Base-by-base conservation (phyloP, 345 rosid species). In the Eucalyptus grandis region DNA sequence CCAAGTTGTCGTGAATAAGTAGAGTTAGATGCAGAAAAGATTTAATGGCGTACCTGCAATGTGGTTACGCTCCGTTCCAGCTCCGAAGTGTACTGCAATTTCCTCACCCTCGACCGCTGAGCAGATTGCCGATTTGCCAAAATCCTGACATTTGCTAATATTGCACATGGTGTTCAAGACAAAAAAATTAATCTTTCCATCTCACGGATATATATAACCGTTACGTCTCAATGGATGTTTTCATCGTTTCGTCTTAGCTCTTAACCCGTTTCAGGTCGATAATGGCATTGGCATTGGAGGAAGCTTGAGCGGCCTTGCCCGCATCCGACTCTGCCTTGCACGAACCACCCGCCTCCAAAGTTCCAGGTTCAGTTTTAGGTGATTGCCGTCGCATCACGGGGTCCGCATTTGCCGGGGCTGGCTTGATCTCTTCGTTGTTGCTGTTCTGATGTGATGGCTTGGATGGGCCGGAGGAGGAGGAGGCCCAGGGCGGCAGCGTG, bases 11-110 rank as follows among this genome's bases (percentile, higher is more conserved):
- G 7, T 37, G 11, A 37, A 37, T 37, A 37, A 37, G 46, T 5
- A 37, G 14, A 37, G 47, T 11, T 6, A 17, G 83, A 77, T 37
- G 83, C 83, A 6, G 83, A 77, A 37, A 77, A 37, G 19, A 51
- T 3, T 72, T 50, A 21, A 19, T 19, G 6, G 19, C 15, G 37
- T 88, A 93, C 96, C 94, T 94, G 97, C 69, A 96, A 92, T 26
- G 94, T 69, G 81, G 94, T 95, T 47, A 97, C 97, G 87, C 96
- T 95, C 34, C 95, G 91, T 95, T 96, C 97, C 49, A 93, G 97
- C 86, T 92, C 95, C 49, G 94, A 92, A 87, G 93, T 95, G 89
- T 96, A 93, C 89, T 94, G 95, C 82, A 94, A 86, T 89, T 94
- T 94, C 88, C 95, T 94, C 43, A 94, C 97, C 89, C 97, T 91